Evolutionary conservation across 1,139 yeast species (phyloP).

Genomic region (Yamadazyma conglobata): DNA sequence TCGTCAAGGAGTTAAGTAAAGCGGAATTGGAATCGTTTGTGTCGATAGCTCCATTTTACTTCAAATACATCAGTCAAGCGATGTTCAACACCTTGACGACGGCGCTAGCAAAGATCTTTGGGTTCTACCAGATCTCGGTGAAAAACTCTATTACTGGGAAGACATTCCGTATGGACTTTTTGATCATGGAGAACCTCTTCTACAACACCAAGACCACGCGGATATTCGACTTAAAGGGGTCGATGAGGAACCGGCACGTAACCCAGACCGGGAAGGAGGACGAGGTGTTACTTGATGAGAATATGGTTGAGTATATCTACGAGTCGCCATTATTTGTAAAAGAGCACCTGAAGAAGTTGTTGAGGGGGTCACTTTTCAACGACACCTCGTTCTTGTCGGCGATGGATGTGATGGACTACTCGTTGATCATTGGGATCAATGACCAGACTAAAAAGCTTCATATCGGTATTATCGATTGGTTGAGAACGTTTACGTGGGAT

Average conservation of each 20-base stretch:
- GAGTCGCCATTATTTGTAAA: slow-evolving; percentile 94
- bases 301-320: slow-evolving; percentile 96
- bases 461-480: slow-evolving; percentile 94
- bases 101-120: slow-evolving; percentile 90
- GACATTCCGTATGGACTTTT: slow-evolving; percentile 79
- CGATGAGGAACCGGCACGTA: slow-evolving; percentile 96
- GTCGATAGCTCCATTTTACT: slow-evolving; percentile 93
- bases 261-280: slow-evolving; percentile 94
- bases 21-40: slow-evolving; percentile 91
- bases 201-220: slow-evolving; percentile 80
- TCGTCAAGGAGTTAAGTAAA: slow-evolving; percentile 84
- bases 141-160: slow-evolving; percentile 74
- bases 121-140: slow-evolving; percentile 90
- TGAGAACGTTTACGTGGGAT: slow-evolving; percentile 97
- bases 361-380: slow-evolving; percentile 88
- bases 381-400: slow-evolving; percentile 92
- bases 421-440: slow-evolving; percentile 86
- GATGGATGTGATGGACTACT: slow-evolving; percentile 99
- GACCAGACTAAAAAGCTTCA: slow-evolving; percentile 62
- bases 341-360: slow-evolving; percentile 82
- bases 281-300: slow-evolving; percentile 92
- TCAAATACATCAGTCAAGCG: slow-evolving; percentile 94
- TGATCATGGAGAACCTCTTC: slow-evolving; percentile 94
- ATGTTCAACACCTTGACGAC: slow-evolving; percentile 93
- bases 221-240: slow-evolving; percentile 93